A percentile compares a stretch with the other conserved stretches of the same genome.
These are phyloP conservation scores for Nemania serpens DNA, from an alignment of 2,329 filamentous ascomycete species.

Conservation along the genomic window DNA sequence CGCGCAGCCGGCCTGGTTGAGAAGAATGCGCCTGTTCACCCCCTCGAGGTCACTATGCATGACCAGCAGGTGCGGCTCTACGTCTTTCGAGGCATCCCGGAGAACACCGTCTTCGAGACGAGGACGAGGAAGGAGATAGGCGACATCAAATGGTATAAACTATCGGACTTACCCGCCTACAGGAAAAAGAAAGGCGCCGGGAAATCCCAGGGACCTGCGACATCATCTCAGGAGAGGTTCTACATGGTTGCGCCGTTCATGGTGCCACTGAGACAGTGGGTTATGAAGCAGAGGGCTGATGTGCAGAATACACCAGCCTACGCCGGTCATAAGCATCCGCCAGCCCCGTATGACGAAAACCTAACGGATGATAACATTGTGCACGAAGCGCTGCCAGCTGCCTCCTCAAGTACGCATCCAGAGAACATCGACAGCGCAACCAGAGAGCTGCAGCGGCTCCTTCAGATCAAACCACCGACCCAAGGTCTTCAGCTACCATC, in stretches of 20 bases:
- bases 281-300: constrained; percentile 80
- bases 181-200: constrained; percentile 63
- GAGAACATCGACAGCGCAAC: constrained; percentile 37
- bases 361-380: constrained; percentile 67
- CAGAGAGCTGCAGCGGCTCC: constrained; percentile 56
- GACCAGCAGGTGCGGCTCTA: constrained; percentile 94
- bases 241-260: constrained; percentile 98
- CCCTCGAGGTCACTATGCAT: constrained; percentile 85
- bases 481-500: constrained; percentile 50
- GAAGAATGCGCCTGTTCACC: constrained; percentile 73
- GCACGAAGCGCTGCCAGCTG: constrained; percentile 41
- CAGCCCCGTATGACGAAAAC: constrained; percentile 58
- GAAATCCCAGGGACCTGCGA: constrained; percentile 60
- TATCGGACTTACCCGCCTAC: constrained; percentile 84
- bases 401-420: constrained; percentile 33
- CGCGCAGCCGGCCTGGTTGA: constrained; percentile 75
- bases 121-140: constrained; percentile 96
- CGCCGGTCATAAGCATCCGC: constrained; percentile 48
- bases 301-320: constrained; percentile 48
- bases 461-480: constrained; percentile 60
- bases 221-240: constrained; percentile 76
- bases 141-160: constrained; percentile 92
- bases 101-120: constrained; percentile 86
- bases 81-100: constrained; percentile 86
- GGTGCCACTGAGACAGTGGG: constrained; percentile 85